Conservation (phyloP, 352 stramenopile genomes). For the Saprolegnia diclina region DNA sequence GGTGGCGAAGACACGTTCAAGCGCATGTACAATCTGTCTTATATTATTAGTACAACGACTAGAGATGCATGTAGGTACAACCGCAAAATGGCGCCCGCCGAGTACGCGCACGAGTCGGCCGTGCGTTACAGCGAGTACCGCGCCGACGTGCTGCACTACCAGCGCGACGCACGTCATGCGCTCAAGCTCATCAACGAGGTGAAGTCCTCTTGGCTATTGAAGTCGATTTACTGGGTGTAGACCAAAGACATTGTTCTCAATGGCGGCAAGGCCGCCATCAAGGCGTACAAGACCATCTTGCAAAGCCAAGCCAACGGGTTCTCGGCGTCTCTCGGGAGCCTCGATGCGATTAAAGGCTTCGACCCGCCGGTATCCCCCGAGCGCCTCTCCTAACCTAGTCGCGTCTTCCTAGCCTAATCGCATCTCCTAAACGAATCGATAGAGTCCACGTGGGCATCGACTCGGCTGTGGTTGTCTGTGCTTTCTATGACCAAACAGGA, state of each 20-base stretch:
- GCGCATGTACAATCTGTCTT: slow-evolving; percentile 37
- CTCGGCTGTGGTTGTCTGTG: too few species aligned
- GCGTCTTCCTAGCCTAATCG: too few species aligned
- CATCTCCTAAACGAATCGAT: too few species aligned
- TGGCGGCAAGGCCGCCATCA: slow-evolving; percentile 71
- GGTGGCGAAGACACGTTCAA: slow-evolving; percentile 80
- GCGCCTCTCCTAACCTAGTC: too few species aligned
- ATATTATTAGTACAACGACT: not conserved
- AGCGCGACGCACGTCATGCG: slow-evolving; percentile 50
- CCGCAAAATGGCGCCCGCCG: not conserved
- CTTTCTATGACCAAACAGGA: too few species aligned
- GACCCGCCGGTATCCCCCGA: not conserved
- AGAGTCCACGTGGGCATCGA: too few species aligned
- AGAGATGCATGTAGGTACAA: not conserved
- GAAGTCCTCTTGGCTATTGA: not conserved
- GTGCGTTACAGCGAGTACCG: slow-evolving; percentile 12
- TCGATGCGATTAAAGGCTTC: not conserved
- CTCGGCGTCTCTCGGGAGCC: not conserved
- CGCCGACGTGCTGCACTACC: slow-evolving; percentile 20
- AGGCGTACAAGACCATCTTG: slow-evolving; percentile 81
- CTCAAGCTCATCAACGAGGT: slow-evolving; percentile 56
- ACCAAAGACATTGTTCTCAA: slow-evolving; percentile 60
- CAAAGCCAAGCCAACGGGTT: slow-evolving; percentile 41
- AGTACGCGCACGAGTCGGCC: not conserved
- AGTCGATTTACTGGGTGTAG: slow-evolving; percentile 23